Conservation (phyloP, 192 early-diverging fungal species). For the Entomortierella lignicola region DNA sequence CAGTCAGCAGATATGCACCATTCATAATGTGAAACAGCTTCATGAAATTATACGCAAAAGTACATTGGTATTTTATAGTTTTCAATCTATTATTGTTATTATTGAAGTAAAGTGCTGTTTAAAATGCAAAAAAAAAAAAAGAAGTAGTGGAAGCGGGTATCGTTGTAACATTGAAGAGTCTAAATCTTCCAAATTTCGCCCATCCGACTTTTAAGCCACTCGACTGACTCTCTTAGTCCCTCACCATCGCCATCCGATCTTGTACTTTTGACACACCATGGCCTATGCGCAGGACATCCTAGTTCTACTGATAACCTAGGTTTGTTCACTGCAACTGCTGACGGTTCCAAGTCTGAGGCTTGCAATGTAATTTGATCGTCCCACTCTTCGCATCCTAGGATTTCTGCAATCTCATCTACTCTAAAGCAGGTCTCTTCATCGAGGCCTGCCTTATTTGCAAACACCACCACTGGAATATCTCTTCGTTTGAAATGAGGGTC, state of each 20-base stretch:
- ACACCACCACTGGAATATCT: slow-evolving; percentile 47
- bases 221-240: slow-evolving; percentile 39
- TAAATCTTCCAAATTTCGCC: slow-evolving; percentile 28
- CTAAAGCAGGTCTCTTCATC: slow-evolving; percentile 48
- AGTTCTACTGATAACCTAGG: background rate
- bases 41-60: no score
- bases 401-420: slow-evolving; percentile 52
- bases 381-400: slow-evolving; percentile 52
- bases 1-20: no score
- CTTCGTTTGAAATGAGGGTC: slow-evolving; percentile 29
- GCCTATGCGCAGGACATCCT: slow-evolving; percentile 2
- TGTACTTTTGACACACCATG: slow-evolving; percentile 55
- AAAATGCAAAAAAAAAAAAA: no score
- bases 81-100: no score
- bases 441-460: slow-evolving; percentile 50
- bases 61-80: no score
- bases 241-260: slow-evolving; percentile 37
- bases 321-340: background rate
- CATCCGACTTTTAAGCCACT: slow-evolving; percentile 53
- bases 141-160: no score
- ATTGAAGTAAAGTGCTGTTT: no score
- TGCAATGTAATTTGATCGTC: slow-evolving; percentile 1
- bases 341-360: background rate
- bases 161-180: background rate
- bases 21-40: no score